Percentiles rank a stretch among this genome's conserved stretches.
phyloP scores from a whole-genome alignment of 2,329 filamentous ascomycete genomes.

The Diaporthe eres region DNA sequence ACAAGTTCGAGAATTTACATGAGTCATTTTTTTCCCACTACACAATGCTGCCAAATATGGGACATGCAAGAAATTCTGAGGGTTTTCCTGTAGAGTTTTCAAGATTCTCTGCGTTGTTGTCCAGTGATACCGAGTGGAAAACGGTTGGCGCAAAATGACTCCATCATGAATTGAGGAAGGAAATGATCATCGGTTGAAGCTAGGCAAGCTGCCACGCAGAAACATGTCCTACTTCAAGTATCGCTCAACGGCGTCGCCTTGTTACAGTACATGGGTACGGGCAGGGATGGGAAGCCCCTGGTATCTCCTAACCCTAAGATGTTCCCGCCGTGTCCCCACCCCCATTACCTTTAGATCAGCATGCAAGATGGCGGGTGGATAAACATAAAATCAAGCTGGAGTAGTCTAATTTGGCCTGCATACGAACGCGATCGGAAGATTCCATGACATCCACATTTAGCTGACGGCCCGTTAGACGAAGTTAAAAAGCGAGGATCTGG shows the following conservation, averaged over 20 bases:
- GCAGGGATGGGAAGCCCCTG: slow-evolving; percentile 16
- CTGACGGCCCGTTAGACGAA: slow-evolving; percentile 20
- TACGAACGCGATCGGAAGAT: slow-evolving; percentile 1
- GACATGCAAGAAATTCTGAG: not conserved
- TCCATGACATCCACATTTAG: slow-evolving; percentile 26
- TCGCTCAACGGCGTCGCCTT: slow-evolving; percentile 17
- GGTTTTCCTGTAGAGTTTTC: not conserved
- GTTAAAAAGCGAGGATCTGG: not conserved
- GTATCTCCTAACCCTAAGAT: slow-evolving; percentile 16
- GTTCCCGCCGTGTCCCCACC: not conserved
- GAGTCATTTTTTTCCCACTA: not conserved
- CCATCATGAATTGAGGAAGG: not conserved
- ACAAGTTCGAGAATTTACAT: not conserved
- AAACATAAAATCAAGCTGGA: slow-evolving; percentile 1
- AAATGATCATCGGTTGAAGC: not conserved
- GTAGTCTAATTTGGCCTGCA: slow-evolving; percentile 14
- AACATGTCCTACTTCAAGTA: not conserved
- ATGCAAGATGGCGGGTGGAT: not conserved
- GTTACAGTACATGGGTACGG: slow-evolving; percentile 1
- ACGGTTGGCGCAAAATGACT: not conserved
- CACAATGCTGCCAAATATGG: too few relatives aligned
- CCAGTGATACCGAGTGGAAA: not conserved
- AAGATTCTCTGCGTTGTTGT: not conserved
- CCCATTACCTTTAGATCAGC: not conserved
- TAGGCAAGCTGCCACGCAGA: not conserved